phyloP scores from a whole-genome alignment of 2,329 filamentous ascomycete species.

The Colletotrichum musicola region DNA sequence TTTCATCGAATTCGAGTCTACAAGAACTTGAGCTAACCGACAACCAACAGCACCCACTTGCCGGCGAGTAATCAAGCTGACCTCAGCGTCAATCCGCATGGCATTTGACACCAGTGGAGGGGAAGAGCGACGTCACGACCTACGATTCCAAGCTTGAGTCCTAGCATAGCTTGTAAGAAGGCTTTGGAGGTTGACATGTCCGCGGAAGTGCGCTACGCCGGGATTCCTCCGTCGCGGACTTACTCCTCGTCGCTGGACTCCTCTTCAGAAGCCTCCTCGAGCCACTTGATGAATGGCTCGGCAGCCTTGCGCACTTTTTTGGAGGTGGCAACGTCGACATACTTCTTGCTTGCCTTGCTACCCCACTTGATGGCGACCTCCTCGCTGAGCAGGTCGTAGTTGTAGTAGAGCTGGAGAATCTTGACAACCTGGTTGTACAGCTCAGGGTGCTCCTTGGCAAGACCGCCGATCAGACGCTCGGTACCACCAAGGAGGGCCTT shows the following conservation, averaged over 20 bases:
- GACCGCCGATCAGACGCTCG: constrained; percentile 84
- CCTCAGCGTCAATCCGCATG: no score
- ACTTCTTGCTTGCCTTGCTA: constrained; percentile 97
- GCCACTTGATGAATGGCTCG: constrained; percentile 94
- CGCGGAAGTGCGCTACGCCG: no score
- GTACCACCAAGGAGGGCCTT: constrained; percentile 95
- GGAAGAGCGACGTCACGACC: no score
- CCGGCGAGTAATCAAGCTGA: background rate
- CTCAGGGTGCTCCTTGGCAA: constrained; percentile 82
- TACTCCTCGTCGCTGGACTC: constrained; percentile 72
- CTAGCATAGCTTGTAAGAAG: no score
- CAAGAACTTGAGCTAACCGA: constrained; percentile 18
- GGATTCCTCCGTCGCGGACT: background rate
- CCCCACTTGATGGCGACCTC: constrained; percentile 93
- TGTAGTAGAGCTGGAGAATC: constrained; percentile 90
- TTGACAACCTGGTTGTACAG: constrained; percentile 82
- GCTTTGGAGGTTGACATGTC: no score
- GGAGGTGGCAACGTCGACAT: constrained; percentile 59
- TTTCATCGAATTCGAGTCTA: constrained; percentile 4
- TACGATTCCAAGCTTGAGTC: no score
- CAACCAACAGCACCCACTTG: background rate
- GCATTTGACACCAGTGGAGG: no score
- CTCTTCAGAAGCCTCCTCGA: constrained; percentile 85
- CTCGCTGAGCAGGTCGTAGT: constrained; percentile 89
- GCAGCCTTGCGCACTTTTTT: constrained; percentile 74